Conservation (phyloP, 345 rosid genomes). For the Chamaenerion angustifolium region DNA sequence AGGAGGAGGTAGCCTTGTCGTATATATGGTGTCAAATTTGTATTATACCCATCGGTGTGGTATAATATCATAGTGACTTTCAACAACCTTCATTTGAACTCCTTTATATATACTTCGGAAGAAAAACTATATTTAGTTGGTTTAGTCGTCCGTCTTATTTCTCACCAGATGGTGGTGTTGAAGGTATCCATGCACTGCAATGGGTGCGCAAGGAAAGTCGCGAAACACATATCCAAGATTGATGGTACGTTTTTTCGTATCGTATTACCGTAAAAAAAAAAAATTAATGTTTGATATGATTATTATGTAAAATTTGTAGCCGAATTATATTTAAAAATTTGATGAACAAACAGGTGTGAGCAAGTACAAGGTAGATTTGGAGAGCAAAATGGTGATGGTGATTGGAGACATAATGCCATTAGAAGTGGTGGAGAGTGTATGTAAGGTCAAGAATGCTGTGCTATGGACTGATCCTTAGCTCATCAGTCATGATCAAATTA, state of each 20-base stretch:
- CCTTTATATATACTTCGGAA: no score
- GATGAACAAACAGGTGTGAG: conserved; percentile 50
- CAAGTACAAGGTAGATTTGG: conserved; percentile 83
- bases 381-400: conserved; percentile 76
- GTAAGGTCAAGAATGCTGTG: conserved; percentile 73
- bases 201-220: conserved; percentile 91
- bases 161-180: conserved; percentile 63
- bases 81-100: no score
- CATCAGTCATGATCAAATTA: no score
- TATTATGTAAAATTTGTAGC: no score
- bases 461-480: conserved; percentile 31
- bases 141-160: not conserved
- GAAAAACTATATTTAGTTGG: not conserved
- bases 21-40: no score
- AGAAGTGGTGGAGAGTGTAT: conserved; percentile 75
- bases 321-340: no score
- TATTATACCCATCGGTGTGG: no score
- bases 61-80: no score
- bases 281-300: no score
- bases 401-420: conserved; percentile 61
- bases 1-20: no score
- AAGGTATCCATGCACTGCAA: conserved; percentile 89
- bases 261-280: no score
- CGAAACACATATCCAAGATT: conserved; percentile 75
- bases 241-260: conserved; percentile 73